These are phyloP conservation scores for Chaetomium strumarium DNA, from an alignment of 2,329 filamentous ascomycete species.

Conservation along the genomic window DNA sequence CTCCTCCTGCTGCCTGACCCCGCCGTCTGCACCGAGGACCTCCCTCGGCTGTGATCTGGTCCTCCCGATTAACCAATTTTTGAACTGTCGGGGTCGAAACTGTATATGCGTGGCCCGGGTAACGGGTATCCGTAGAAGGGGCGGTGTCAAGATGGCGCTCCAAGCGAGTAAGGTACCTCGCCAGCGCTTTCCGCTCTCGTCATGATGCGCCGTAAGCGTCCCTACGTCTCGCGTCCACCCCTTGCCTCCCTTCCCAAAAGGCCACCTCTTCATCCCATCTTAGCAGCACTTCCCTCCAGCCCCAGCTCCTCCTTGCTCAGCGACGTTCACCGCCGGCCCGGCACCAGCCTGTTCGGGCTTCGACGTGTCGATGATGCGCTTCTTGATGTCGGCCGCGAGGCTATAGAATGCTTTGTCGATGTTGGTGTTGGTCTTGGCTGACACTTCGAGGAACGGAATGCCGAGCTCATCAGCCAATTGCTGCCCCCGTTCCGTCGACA, in stretches of 20 bases:
- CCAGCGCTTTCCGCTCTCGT: neutral
- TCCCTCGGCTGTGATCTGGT: no score
- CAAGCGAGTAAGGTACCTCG: no score
- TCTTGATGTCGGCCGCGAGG: constrained; percentile 95
- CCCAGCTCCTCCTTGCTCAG: constrained; percentile 52
- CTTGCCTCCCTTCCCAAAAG: neutral
- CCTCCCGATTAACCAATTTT: no score
- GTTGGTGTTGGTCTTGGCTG: constrained; percentile 99
- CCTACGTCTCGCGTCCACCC: neutral
- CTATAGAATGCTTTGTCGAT: constrained; percentile 98
- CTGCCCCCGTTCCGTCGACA: constrained; percentile 89
- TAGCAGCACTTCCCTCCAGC: constrained; percentile 73
- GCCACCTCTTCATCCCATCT: constrained; percentile 19
- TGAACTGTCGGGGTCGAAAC: no score
- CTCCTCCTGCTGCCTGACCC: no score
- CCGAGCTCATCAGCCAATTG: constrained; percentile 90
- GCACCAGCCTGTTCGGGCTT: constrained; percentile 60
- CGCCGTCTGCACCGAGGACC: no score
- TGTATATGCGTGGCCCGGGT: no score
- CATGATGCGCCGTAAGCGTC: neutral
- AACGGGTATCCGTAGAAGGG: no score
- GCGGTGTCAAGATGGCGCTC: no score
- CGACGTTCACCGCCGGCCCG: constrained; percentile 57
- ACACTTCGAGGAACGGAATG: constrained; percentile 97
- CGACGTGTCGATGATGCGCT: constrained; percentile 87